Evolutionary conservation across 2,329 filamentous ascomycete species (phyloP).

Genomic region (Metarhizium rileyi): DNA sequence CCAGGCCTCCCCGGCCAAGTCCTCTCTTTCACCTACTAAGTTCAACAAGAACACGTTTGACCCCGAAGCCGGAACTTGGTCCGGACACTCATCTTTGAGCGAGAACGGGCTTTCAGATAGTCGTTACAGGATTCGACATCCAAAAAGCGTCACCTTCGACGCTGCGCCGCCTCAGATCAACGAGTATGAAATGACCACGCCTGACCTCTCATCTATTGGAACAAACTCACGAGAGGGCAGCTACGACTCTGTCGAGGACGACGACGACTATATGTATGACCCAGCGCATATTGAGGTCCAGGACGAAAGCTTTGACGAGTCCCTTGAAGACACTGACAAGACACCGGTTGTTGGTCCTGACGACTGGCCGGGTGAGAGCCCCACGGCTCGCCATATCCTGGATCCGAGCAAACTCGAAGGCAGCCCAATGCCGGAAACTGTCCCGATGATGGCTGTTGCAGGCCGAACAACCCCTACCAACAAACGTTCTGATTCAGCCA

Average conservation of each 20-base stretch:
- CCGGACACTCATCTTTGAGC: constrained; percentile 51
- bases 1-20: constrained; percentile 75
- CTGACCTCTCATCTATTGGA: constrained; percentile 85
- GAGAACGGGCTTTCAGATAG: constrained; percentile 54
- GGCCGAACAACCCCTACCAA: constrained; percentile 37
- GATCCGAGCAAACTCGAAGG: constrained; percentile 44
- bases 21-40: constrained; percentile 63
- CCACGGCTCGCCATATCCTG: constrained; percentile 23
- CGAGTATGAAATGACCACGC: constrained; percentile 96
- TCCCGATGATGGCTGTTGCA: constrained; percentile 29
- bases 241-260: constrained; percentile 74
- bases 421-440: constrained; percentile 55
- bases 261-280: constrained; percentile 53
- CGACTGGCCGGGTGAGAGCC: constrained; percentile 76
- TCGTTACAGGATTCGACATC: constrained; percentile 66
- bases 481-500: constrained; percentile 59
- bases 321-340: constrained; percentile 90
- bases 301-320: constrained; percentile 92
- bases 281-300: constrained; percentile 30
- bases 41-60: constrained; percentile 64
- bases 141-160: constrained; percentile 97
- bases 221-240: constrained; percentile 88
- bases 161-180: constrained; percentile 88
- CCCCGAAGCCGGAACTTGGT: constrained; percentile 57
- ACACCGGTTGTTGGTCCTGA: constrained; percentile 96